Conservation (phyloP, 2,329 filamentous ascomycete genomes). For the Colletotrichum magnum region DNA sequence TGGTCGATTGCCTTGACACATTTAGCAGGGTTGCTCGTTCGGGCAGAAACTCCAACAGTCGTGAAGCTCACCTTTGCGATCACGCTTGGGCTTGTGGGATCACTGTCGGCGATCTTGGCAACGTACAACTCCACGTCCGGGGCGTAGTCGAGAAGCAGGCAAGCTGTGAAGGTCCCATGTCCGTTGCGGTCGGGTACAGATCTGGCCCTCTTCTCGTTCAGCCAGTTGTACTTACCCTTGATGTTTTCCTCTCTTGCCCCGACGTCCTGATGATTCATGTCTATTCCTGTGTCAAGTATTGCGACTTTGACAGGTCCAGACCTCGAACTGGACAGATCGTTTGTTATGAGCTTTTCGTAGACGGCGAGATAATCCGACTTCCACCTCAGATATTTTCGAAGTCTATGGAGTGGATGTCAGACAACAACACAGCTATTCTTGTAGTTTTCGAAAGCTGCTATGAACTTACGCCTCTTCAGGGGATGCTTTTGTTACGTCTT, state of each 20-base stretch:
- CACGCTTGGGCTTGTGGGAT: background rate
- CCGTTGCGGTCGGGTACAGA: conserved; percentile 8
- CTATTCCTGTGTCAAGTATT: conserved; percentile 34
- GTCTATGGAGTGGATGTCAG: background rate
- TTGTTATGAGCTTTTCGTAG: conserved; percentile 14
- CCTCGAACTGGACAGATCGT: background rate
- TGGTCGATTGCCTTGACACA: background rate
- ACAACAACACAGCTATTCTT: too few species aligned
- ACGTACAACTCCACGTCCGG: conserved; percentile 24
- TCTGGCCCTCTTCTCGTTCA: background rate
- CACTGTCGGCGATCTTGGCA: conserved; percentile 29
- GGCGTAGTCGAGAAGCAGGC: conserved; percentile 27
- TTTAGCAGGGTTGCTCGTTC: background rate
- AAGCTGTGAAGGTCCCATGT: conserved; percentile 6
- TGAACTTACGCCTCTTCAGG: background rate
- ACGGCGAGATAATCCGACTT: conserved; percentile 15
- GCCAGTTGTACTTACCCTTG: conserved; percentile 20
- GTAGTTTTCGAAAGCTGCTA: background rate
- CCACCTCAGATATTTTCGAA: background rate
- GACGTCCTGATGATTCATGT: conserved; percentile 8
- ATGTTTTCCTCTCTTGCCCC: conserved; percentile 13
- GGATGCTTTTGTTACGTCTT: background rate
- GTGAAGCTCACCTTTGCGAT: background rate
- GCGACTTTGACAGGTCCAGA: conserved; percentile 17
- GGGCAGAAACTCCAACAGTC: background rate